Evolutionary conservation across 1,284 basidiomycete species (phyloP).

Genomic region (Mycena sp.): DNA sequence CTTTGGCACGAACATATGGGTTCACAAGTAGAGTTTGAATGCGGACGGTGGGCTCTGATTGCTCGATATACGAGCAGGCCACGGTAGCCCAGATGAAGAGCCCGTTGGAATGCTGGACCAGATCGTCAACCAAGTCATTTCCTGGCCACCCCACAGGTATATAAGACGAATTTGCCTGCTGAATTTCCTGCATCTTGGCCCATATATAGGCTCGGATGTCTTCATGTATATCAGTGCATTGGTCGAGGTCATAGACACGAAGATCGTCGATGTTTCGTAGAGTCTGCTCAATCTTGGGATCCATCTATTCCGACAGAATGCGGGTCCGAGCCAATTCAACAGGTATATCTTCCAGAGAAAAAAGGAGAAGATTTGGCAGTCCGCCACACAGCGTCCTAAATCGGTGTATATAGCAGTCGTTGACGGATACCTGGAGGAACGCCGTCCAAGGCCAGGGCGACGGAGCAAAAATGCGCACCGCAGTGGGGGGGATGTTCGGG

Average conservation of each 20-base stretch:
- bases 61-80: conserved; percentile 10
- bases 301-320: too few relatives aligned
- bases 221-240: not conserved
- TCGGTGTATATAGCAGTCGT: too few relatives aligned
- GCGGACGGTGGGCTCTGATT: not conserved
- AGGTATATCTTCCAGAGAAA: too few relatives aligned
- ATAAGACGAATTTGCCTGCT: not conserved
- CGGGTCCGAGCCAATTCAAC: too few relatives aligned
- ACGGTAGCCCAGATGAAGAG: conserved; percentile 20
- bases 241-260: not conserved
- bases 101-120: conserved; percentile 5
- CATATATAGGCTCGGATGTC: conserved; percentile 9
- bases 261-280: not conserved
- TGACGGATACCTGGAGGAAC: too few relatives aligned
- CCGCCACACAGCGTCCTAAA: too few relatives aligned
- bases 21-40: conserved; percentile 1
- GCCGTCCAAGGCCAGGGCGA: too few relatives aligned
- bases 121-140: not conserved
- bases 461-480: too few relatives aligned
- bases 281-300: not conserved
- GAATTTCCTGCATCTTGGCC: not conserved
- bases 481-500: too few relatives aligned
- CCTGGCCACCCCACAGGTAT: conserved; percentile 1
- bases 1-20: not conserved
- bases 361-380: too few relatives aligned